These are phyloP conservation scores for Scutellaria minor DNA, from an alignment of 257 asterid genomes.

Conservation along the genomic window DNA sequence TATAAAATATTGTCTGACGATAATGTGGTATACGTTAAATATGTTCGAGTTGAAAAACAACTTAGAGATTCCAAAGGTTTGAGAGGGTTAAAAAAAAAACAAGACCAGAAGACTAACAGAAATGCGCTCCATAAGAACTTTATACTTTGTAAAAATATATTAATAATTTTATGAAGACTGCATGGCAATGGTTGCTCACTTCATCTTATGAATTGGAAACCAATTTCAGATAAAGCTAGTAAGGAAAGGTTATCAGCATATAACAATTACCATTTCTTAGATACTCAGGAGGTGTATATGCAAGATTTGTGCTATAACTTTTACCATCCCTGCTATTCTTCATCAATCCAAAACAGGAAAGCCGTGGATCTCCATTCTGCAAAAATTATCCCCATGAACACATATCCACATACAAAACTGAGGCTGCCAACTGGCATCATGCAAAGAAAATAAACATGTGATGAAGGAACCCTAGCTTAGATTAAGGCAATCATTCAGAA, in stretches of 20 bases:
- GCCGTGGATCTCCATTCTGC: constrained; percentile 96
- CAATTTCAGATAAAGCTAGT: constrained; percentile 4
- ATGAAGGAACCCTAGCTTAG: constrained; percentile 25
- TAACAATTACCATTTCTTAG: constrained; percentile 74
- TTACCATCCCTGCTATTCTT: constrained; percentile 99
- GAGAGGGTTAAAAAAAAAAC: constrained; percentile 22
- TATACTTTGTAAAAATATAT: neutral
- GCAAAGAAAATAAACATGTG: constrained; percentile 4
- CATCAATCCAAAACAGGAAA: constrained; percentile 96
- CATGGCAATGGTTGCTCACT: neutral
- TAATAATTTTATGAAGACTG: neutral
- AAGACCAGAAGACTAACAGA: neutral
- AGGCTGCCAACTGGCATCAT: constrained; percentile 6
- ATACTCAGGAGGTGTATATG: constrained; percentile 98
- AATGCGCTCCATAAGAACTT: constrained; percentile 5
- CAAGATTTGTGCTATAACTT: constrained; percentile 98
- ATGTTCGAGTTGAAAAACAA: neutral
- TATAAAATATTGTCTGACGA: neutral
- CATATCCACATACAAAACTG: constrained; percentile 18
- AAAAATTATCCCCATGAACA: constrained; percentile 39
- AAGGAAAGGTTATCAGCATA: constrained; percentile 4
- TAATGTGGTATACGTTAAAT: neutral
- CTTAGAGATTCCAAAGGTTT: neutral
- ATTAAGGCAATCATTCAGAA: constrained; percentile 25
- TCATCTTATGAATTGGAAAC: constrained; percentile 15